Conservation (phyloP, 2,329 filamentous ascomycete genomes). For the Xylariales sp. region DNA sequence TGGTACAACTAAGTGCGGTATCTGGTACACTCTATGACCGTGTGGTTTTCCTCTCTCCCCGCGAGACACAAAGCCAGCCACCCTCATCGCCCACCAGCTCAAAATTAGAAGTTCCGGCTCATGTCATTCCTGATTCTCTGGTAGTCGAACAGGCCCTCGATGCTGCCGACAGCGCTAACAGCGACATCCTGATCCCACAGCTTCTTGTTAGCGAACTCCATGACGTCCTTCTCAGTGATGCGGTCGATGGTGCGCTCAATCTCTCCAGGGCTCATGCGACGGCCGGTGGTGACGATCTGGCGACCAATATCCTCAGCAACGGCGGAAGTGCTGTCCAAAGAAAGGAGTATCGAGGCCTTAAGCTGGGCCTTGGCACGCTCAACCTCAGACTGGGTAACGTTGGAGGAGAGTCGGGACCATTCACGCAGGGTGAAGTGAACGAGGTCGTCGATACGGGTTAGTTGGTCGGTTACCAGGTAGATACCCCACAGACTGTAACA, state of each 20-base stretch:
- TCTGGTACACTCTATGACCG: slow-evolving; percentile 54
- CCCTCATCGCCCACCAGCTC: slow-evolving; percentile 14
- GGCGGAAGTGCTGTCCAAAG: slow-evolving; percentile 94
- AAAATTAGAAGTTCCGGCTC: slow-evolving; percentile 67
- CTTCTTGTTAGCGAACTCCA: slow-evolving; percentile 92
- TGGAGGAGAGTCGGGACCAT: slow-evolving; percentile 91
- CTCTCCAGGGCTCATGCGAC: slow-evolving; percentile 85
- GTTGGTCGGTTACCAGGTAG: slow-evolving; percentile 91
- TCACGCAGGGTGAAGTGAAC: slow-evolving; percentile 98
- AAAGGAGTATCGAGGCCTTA: slow-evolving; percentile 96
- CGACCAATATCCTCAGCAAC: slow-evolving; percentile 97
- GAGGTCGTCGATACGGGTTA: slow-evolving; percentile 85
- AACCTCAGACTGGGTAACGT: slow-evolving; percentile 83
- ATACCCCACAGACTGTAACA: slow-evolving; percentile 89
- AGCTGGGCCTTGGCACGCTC: slow-evolving; percentile 99
- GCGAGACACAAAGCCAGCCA: slow-evolving; percentile 21
- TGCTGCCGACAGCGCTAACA: slow-evolving; percentile 85
- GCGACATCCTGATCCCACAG: slow-evolving; percentile 97
- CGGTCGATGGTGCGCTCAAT: slow-evolving; percentile 86
- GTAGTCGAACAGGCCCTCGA: slow-evolving; percentile 83
- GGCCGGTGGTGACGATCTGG: slow-evolving; percentile 96
- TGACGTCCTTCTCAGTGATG: slow-evolving; percentile 94
- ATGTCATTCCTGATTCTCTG: slow-evolving; percentile 77
- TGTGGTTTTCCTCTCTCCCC: slow-evolving; percentile 25
- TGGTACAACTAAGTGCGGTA: slow-evolving; percentile 52